Evolutionary conservation across 257 asterid species (phyloP).

Genomic region (Jaltomata sinuosa): DNA sequence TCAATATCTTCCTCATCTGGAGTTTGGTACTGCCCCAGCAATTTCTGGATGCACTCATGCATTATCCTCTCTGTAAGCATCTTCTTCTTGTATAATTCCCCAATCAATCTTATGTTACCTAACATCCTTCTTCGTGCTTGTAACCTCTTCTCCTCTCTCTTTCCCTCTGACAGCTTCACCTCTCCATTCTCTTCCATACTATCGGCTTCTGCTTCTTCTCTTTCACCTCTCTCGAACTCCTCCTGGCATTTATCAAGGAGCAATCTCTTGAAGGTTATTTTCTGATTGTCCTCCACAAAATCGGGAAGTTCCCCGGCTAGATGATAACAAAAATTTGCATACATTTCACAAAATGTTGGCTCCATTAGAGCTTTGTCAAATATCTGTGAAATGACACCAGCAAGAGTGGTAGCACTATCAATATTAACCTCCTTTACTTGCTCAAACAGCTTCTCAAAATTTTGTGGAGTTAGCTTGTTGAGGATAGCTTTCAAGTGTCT

Average conservation of each 20-base stretch:
- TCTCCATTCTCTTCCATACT: slow-evolving; percentile 15
- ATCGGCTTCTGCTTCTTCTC: slow-evolving; percentile 21
- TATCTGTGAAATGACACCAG: slow-evolving; percentile 26
- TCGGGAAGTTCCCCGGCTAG: slow-evolving; percentile 23
- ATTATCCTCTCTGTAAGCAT: slow-evolving; percentile 28
- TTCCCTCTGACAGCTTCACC: slow-evolving; percentile 4
- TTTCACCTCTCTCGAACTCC: slow-evolving; percentile 30
- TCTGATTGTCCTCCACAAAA: slow-evolving; percentile 14
- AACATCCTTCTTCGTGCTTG: slow-evolving; percentile 23
- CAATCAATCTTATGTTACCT: slow-evolving; percentile 31
- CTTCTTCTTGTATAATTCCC: slow-evolving; percentile 31
- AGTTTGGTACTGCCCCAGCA: slow-evolving; percentile 19
- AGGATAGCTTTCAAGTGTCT: slow-evolving; percentile 28
- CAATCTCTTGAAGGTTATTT: slow-evolving; percentile 19
- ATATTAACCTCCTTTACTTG: slow-evolving; percentile 26
- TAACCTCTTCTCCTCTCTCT: slow-evolving; percentile 19
- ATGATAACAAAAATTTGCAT: slow-evolving; percentile 22
- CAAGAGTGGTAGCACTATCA: slow-evolving; percentile 14
- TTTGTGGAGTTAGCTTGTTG: slow-evolving; percentile 33
- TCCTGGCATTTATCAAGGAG: slow-evolving; percentile 28
- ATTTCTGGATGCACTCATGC: slow-evolving; percentile 26
- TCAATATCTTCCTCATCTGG: slow-evolving; percentile 33
- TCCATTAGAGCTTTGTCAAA: slow-evolving; percentile 33
- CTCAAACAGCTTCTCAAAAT: slow-evolving; percentile 30
- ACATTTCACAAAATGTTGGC: slow-evolving; percentile 33